phyloP scores from a whole-genome alignment of 2,329 filamentous ascomycete genomes.

The Didymellaceae sp. region DNA sequence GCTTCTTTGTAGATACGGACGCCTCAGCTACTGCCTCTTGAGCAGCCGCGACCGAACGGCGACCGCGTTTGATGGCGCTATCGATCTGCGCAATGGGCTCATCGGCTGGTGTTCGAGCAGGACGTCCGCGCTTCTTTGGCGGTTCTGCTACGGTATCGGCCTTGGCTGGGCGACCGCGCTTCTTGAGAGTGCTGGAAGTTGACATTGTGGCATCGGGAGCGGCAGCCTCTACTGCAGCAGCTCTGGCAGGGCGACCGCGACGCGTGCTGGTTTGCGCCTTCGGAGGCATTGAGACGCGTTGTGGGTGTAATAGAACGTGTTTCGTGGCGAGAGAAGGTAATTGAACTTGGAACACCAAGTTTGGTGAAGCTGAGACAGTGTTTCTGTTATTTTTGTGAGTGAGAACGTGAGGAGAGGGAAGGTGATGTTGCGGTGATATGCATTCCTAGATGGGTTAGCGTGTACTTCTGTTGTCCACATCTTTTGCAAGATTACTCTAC shows the following conservation, averaged over 20 bases:
- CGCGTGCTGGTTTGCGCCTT: slow-evolving; percentile 18
- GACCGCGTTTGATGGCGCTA: slow-evolving; percentile 22
- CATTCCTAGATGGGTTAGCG: no score
- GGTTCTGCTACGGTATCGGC: slow-evolving; percentile 6
- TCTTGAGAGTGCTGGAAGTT: slow-evolving; percentile 12
- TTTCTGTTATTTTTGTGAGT: background rate
- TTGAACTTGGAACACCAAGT: no score
- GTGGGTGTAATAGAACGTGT: background rate
- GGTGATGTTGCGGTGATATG: no score
- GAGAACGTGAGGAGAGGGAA: background rate
- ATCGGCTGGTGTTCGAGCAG: slow-evolving; percentile 18
- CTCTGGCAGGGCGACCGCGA: slow-evolving; percentile 23
- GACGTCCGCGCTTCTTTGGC: slow-evolving; percentile 34
- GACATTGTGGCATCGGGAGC: slow-evolving; percentile 7
- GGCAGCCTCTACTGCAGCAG: slow-evolving; percentile 9
- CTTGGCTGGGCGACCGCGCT: slow-evolving; percentile 29
- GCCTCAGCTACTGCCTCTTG: slow-evolving; percentile 7
- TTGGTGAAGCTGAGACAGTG: background rate
- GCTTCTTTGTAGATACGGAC: slow-evolving; percentile 14
- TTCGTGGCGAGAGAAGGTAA: background rate
- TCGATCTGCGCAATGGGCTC: slow-evolving; percentile 15
- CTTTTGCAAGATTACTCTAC: no score
- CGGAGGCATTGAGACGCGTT: slow-evolving; percentile 20
- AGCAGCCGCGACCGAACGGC: slow-evolving; percentile 16
- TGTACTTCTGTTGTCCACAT: no score